Evolutionary conservation across 2,329 filamentous ascomycete species (phyloP).

Genomic region (Talaromyces sp.): DNA sequence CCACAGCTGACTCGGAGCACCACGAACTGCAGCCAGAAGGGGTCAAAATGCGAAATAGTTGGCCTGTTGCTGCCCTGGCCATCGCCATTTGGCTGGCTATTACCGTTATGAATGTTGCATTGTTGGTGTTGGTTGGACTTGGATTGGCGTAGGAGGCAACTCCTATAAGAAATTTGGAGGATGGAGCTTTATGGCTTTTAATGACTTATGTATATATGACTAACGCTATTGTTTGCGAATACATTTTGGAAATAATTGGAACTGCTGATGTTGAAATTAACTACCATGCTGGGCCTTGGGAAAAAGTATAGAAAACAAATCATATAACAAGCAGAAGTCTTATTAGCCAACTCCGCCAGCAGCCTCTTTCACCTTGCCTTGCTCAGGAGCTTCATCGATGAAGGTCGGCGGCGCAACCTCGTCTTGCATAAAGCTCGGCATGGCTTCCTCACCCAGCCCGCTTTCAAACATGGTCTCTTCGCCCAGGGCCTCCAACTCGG

Average conservation of each 20-base stretch:
- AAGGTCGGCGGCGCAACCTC: constrained; percentile 78
- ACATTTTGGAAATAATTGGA: not conserved
- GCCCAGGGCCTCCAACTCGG: constrained; percentile 88
- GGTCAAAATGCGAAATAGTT: constrained; percentile 66
- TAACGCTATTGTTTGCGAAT: not conserved
- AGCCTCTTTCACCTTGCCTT: constrained; percentile 74
- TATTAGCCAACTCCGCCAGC: constrained; percentile 42
- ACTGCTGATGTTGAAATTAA: not conserved
- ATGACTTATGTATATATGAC: not conserved
- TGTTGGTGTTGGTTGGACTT: constrained; percentile 60
- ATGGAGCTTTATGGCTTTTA: no score
- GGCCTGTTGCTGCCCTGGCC: constrained; percentile 55
- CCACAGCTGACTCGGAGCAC: constrained; percentile 13
- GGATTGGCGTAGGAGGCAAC: constrained; percentile 36
- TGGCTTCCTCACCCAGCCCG: constrained; percentile 52
- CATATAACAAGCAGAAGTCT: not conserved
- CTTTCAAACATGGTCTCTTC: constrained; percentile 88
- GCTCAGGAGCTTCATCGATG: constrained; percentile 81
- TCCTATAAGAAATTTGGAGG: no score
- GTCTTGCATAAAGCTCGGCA: constrained; percentile 85
- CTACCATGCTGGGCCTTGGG: not conserved
- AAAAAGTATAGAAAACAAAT: not conserved
- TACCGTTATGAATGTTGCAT: constrained; percentile 71
- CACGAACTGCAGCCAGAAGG: constrained; percentile 19
- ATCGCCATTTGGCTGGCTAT: constrained; percentile 67